These are phyloP conservation scores for Furculomyces boomerangus DNA, from an alignment of 371 early-diverging fungal genomes.

Conservation along the genomic window DNA sequence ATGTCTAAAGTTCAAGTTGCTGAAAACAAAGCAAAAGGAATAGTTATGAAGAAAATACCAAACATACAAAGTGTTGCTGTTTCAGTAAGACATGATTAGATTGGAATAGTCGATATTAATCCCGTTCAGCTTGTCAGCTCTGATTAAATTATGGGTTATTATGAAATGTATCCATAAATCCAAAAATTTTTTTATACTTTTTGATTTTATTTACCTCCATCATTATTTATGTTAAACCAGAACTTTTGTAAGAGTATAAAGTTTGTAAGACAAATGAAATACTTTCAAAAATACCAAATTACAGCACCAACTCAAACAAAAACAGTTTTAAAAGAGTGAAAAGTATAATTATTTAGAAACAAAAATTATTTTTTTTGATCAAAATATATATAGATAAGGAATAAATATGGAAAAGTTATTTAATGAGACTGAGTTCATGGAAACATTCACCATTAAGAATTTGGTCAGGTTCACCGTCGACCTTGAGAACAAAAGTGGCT, in stretches of 20 bases:
- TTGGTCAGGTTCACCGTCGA: conserved; percentile 42
- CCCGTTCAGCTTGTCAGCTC: too few relatives aligned
- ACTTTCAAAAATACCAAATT: too few relatives aligned
- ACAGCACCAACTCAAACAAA: too few relatives aligned
- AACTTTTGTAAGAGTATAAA: too few relatives aligned
- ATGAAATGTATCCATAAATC: too few relatives aligned
- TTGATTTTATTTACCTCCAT: too few relatives aligned
- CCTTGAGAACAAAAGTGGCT: conserved; percentile 33
- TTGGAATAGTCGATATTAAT: too few relatives aligned
- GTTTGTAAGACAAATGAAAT: too few relatives aligned
- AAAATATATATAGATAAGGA: not conserved
- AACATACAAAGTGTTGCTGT: not conserved
- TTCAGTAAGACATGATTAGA: not conserved
- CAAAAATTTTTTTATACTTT: too few relatives aligned
- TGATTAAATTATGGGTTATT: too few relatives aligned
- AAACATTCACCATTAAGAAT: conserved; percentile 36
- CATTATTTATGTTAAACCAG: too few relatives aligned
- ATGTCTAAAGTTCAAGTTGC: not conserved
- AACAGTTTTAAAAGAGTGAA: too few relatives aligned
- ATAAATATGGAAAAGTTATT: conserved; percentile 6
- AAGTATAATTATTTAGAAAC: not conserved
- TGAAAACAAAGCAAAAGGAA: not conserved
- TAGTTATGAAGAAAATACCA: not conserved
- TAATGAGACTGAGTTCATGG: conserved; percentile 36
- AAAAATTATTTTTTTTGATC: not conserved